Conservation (phyloP, 306 rosid genomes). For the Sindora glabra region DNA sequence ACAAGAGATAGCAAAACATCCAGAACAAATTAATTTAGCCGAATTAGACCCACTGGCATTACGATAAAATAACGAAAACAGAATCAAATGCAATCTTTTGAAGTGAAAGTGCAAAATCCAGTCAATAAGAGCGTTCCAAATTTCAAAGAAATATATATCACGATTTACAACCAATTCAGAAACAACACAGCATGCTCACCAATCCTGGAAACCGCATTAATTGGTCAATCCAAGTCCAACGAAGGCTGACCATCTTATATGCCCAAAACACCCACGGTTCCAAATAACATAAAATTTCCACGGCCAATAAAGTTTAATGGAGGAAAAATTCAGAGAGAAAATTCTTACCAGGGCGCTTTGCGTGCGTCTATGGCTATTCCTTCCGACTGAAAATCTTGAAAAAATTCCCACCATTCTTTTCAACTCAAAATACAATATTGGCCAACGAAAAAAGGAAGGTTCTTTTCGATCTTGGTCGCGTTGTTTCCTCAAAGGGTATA, state of each 20-base stretch:
- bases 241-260: slow-evolving; percentile 1
- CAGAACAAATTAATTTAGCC: background rate
- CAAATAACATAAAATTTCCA: background rate
- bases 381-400: slow-evolving; percentile 77
- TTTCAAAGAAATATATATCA: slow-evolving; percentile 9
- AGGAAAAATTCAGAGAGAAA: background rate
- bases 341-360: slow-evolving; percentile 83
- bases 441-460: background rate
- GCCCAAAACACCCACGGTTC: background rate
- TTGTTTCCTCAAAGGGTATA: background rate
- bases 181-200: background rate
- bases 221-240: slow-evolving; percentile 35
- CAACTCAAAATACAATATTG: slow-evolving; percentile 17
- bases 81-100: background rate
- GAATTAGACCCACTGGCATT: background rate
- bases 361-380: slow-evolving; percentile 73
- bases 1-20: background rate
- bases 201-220: background rate
- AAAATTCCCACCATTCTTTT: slow-evolving; percentile 79
- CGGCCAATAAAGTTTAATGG: background rate
- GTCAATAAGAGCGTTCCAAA: background rate
- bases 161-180: slow-evolving; percentile 10
- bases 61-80: background rate
- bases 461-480: slow-evolving; percentile 9
- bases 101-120: slow-evolving; percentile 1